Evolutionary conservation across 441 rosid genomes (phyloP), one percentile per base, ranked within the genome.

Genomic region (Gossypium schwendimanii): DNA sequence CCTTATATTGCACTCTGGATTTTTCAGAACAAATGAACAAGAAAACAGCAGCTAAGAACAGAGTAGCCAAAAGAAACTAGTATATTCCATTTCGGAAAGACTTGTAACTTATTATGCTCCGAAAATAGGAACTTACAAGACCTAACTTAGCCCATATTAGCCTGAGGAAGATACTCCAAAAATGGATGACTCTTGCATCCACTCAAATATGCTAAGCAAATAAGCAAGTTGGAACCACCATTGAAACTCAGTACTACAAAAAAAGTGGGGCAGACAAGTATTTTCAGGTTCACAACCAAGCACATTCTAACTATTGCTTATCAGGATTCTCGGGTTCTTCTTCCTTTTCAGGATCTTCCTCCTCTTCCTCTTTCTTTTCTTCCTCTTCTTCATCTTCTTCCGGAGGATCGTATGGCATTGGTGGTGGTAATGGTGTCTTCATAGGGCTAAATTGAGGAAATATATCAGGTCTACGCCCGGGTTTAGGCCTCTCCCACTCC

Each of bases 311-410:
- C 36, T 12, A 21, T 70, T 80, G 76, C 49, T 84, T 71, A 5
- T 86, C 87, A 0, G 92, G 92, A 49, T 86, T 77, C 55, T 87
- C 90, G 4, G 81, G 75, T 2, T 87, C 79, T 62, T 77, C 85
- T 76, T 88, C 94, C 72, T 86, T 80, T 59, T 87, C 96, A 8
- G 90, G 92, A 63, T 88, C 89, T 76, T 88, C 87, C 83, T 84
- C 85, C 75, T 84, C 84, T 72, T 87, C 81, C 81, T 85, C 82
- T 63, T 88, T 76, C 69, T 82, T 78, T 72, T 93, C 98, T 72
- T 90, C 98, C 71, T 91, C 97, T 70, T 90, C 97, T 75, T 90
- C 97, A 2, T 94, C 97, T 78, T 91, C 96, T 79, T 81, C 91
- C 0, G 96, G 97, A 67, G 97, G 97, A 84, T 91, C 98, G 70